Percentiles rank a stretch among this genome's conserved stretches.
Conservation (phyloP, 805 yeast genomes). For the Lachancea cidri region DNA sequence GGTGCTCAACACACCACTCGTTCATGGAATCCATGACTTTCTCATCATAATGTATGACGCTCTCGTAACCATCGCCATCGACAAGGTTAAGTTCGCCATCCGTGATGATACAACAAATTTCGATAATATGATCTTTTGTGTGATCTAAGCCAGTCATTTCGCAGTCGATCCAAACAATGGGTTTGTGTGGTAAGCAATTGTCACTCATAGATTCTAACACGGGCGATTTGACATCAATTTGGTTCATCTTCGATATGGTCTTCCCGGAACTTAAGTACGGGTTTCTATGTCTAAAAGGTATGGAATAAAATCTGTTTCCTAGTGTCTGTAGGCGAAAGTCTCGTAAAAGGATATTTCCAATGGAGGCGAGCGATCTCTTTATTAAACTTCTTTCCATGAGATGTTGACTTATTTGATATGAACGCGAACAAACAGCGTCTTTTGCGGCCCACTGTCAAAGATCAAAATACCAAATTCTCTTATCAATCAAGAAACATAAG, state of each 20-base stretch:
- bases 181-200: conserved; percentile 22
- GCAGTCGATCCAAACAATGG: conserved; percentile 92
- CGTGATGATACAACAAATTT: conserved; percentile 85
- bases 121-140: conserved; percentile 78
- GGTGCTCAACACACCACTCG: conserved; percentile 85
- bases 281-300: neutral
- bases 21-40: conserved; percentile 65
- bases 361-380: neutral
- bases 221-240: neutral
- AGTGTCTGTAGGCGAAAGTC: neutral
- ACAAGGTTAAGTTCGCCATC: conserved; percentile 71
- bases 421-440: too few species aligned
- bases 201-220: neutral
- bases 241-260: neutral
- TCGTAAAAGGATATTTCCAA: too few species aligned
- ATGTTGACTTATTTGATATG: too few species aligned
- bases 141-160: conserved; percentile 96
- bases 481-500: too few species aligned
- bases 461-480: too few species aligned
- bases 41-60: conserved; percentile 68
- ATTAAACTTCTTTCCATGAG: too few species aligned
- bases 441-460: too few species aligned
- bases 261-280: neutral
- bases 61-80: conserved; percentile 71
- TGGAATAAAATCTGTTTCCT: neutral